Conservation (phyloP, 2,329 filamentous ascomycete genomes). For the Stemphylium beticola region DNA sequence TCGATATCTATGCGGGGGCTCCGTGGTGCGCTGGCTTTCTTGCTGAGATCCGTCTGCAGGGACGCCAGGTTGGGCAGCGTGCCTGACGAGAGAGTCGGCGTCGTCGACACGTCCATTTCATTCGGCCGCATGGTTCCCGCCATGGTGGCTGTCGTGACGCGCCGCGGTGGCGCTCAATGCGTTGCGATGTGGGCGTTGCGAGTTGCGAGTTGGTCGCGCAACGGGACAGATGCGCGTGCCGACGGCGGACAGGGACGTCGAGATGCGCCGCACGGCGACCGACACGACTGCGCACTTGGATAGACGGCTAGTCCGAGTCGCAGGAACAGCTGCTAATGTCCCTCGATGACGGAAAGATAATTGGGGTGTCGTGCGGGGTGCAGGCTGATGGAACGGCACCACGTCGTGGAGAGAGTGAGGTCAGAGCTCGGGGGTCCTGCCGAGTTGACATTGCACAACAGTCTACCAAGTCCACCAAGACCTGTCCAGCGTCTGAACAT, state of each 20-base stretch:
- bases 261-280: conserved; percentile 3
- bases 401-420: conserved; percentile 28
- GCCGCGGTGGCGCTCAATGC: conserved; percentile 18
- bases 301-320: conserved; percentile 16
- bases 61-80: conserved; percentile 38
- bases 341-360: conserved; percentile 17
- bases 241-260: conserved; percentile 11
- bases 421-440: conserved; percentile 33
- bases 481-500: not conserved
- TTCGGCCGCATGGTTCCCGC: conserved; percentile 48
- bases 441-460: conserved; percentile 19
- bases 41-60: conserved; percentile 51
- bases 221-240: conserved; percentile 10
- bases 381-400: conserved; percentile 29
- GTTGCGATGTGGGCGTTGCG: conserved; percentile 14
- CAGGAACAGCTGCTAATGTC: conserved; percentile 14
- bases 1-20: conserved; percentile 68
- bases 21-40: conserved; percentile 56
- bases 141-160: conserved; percentile 35
- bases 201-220: conserved; percentile 9
- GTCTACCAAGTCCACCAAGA: not conserved
- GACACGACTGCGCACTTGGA: conserved; percentile 8
- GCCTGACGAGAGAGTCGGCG: conserved; percentile 43
- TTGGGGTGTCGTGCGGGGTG: conserved; percentile 21
- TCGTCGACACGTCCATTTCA: conserved; percentile 44